phyloP scores from a whole-genome alignment of 139 green algal genomes.

The Coelastrella sp. region DNA sequence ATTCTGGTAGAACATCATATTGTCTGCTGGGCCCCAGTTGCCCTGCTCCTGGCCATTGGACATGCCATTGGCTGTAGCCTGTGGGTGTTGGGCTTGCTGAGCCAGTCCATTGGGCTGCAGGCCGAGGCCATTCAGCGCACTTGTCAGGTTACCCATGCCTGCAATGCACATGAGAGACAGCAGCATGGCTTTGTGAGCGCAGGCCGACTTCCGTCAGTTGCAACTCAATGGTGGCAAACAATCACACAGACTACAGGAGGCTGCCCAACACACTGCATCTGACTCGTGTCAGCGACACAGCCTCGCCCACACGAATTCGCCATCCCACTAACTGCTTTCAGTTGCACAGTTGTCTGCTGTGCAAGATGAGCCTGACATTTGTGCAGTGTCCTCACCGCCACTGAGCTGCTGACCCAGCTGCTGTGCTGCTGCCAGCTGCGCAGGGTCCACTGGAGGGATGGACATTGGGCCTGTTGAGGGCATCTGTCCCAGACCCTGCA shows the following conservation, averaged over 20 bases:
- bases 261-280: too few relatives aligned
- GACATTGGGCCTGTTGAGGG: constrained; percentile 1
- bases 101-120: constrained; percentile 16
- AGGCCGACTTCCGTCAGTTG: too few relatives aligned
- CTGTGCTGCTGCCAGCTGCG: constrained; percentile 37
- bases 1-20: constrained; percentile 46
- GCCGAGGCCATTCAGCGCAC: constrained; percentile 34
- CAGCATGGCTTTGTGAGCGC: background rate
- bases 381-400: background rate
- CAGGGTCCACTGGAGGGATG: constrained; percentile 2
- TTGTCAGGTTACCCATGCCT: constrained; percentile 30
- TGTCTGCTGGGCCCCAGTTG: constrained; percentile 1
- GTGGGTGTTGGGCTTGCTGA: background rate
- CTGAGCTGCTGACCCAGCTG: constrained; percentile 41
- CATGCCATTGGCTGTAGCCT: background rate
- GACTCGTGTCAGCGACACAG: too few relatives aligned
- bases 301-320: too few relatives aligned
- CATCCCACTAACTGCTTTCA: too few relatives aligned
- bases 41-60: background rate
- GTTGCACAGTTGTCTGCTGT: too few relatives aligned
- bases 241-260: too few relatives aligned
- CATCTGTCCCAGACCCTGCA: background rate
- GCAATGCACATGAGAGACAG: background rate
- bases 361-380: too few relatives aligned
- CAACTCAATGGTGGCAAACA: too few relatives aligned